phyloP scores from a whole-genome alignment of 257 asterid genomes.

The Solanum medicagineum region DNA sequence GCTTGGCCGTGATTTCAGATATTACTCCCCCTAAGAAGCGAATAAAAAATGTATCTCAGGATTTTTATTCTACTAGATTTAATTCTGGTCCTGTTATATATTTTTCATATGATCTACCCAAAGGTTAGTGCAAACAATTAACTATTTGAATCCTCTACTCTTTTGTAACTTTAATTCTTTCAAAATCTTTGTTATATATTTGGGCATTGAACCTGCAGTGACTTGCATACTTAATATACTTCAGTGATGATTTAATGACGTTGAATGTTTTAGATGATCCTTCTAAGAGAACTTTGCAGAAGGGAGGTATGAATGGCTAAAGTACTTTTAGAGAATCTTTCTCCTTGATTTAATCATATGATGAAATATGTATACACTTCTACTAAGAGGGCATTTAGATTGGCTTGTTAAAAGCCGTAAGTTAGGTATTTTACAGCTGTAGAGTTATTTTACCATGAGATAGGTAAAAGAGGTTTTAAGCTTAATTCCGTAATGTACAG shows the following conservation, averaged over 20 bases:
- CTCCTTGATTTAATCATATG: background rate
- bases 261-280: background rate
- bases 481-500: no score
- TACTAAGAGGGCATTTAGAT: background rate
- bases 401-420: no score
- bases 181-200: background rate
- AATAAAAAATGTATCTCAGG: conserved; percentile 59
- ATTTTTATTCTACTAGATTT: conserved; percentile 79
- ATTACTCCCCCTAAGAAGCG: conserved; percentile 94
- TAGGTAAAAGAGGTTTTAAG: no score
- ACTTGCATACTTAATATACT: background rate
- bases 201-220: background rate
- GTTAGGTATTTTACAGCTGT: no score
- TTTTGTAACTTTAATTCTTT: background rate
- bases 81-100: conserved; percentile 92
- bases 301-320: background rate
- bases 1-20: conserved; percentile 28
- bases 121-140: conserved; percentile 29
- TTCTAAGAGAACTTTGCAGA: background rate
- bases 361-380: background rate
- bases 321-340: background rate
- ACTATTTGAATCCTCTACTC: background rate
- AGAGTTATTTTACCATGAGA: no score
- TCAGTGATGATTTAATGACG: background rate
- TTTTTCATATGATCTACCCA: conserved; percentile 49